A percentile compares a stretch with the other conserved stretches of the same genome.
phyloP scores from a whole-genome alignment of 2,329 filamentous ascomycete genomes.

The Exophiala spinifera region DNA sequence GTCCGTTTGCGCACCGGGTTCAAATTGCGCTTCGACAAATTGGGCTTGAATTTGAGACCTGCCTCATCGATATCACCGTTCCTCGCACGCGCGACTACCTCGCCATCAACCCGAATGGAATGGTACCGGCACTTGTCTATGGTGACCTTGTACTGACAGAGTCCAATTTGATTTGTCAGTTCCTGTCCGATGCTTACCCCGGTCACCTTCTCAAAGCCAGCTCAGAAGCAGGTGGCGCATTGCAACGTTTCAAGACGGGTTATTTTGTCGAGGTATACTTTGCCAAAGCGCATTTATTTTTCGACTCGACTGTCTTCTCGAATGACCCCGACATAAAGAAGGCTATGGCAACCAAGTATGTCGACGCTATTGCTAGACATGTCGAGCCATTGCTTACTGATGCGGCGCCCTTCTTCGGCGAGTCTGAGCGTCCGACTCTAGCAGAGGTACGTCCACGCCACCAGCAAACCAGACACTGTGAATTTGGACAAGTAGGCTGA shows the following conservation, averaged over 20 bases:
- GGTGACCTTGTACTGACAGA: conserved; percentile 40
- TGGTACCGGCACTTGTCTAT: conserved; percentile 34
- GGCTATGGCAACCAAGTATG: conserved; percentile 47
- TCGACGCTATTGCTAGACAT: conserved; percentile 62
- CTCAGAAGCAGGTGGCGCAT: conserved; percentile 52
- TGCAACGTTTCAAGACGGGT: conserved; percentile 63
- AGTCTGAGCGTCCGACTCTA: conserved; percentile 62
- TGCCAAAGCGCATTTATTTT: conserved; percentile 54
- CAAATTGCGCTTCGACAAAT: conserved; percentile 69
- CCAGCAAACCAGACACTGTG: neutral
- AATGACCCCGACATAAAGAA: conserved; percentile 52
- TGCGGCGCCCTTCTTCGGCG: conserved; percentile 61
- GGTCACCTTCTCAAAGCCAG: conserved; percentile 61
- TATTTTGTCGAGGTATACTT: conserved; percentile 71
- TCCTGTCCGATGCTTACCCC: conserved; percentile 47
- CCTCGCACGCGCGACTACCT: conserved; percentile 22
- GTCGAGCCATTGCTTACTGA: conserved; percentile 65
- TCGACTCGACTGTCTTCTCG: conserved; percentile 49
- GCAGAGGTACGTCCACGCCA: conserved; percentile 59
- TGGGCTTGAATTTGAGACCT: conserved; percentile 56
- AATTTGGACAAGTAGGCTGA: conserved; percentile 12
- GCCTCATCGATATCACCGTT: conserved; percentile 5
- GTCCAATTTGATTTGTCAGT: conserved; percentile 44
- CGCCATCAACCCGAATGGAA: conserved; percentile 35
- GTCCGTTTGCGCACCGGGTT: conserved; percentile 73